These are phyloP conservation scores for Dorcoceras hygrometricum DNA, from an alignment of 257 asterid genomes.

Conservation along the genomic window DNA sequence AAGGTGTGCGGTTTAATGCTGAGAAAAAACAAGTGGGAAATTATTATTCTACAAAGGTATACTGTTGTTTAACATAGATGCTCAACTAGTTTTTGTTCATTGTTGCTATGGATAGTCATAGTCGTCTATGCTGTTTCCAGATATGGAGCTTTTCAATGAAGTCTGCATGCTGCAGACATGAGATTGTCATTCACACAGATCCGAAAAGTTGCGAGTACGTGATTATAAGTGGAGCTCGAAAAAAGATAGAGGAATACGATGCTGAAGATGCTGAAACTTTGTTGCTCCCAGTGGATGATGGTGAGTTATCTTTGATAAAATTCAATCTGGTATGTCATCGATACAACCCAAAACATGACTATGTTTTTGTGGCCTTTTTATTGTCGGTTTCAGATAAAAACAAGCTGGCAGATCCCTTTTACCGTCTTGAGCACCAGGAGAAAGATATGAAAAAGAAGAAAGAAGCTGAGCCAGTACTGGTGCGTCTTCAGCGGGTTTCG, in stretches of 20 bases:
- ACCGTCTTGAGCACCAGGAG: slow-evolving; percentile 92
- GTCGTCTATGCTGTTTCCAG: slow-evolving; percentile 32
- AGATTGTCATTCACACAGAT: slow-evolving; percentile 88
- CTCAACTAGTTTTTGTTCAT: background rate
- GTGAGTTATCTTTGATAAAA: slow-evolving; percentile 32
- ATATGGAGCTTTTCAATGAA: slow-evolving; percentile 98
- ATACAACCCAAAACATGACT: background rate
- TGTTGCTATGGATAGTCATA: slow-evolving; percentile 1
- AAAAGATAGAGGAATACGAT: slow-evolving; percentile 80
- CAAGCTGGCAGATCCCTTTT: slow-evolving; percentile 83
- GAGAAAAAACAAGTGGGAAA: slow-evolving; percentile 98
- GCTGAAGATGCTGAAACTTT: slow-evolving; percentile 92
- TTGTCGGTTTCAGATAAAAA: slow-evolving; percentile 45
- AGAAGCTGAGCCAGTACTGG: slow-evolving; percentile 88
- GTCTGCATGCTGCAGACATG: slow-evolving; percentile 91
- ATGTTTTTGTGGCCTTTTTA: background rate
- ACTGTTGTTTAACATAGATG: slow-evolving; percentile 8
- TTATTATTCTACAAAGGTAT: slow-evolving; percentile 89
- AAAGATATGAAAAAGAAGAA: slow-evolving; percentile 86
- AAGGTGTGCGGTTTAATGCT: slow-evolving; percentile 98
- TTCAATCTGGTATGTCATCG: background rate
- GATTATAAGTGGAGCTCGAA: slow-evolving; percentile 75
- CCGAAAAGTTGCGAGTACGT: slow-evolving; percentile 83
- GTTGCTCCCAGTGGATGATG: slow-evolving; percentile 79
- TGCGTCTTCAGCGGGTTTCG: slow-evolving; percentile 81